These are phyloP conservation scores for Hanseniaspora meyeri DNA, from an alignment of 805 yeast genomes.

Conservation along the genomic window DNA sequence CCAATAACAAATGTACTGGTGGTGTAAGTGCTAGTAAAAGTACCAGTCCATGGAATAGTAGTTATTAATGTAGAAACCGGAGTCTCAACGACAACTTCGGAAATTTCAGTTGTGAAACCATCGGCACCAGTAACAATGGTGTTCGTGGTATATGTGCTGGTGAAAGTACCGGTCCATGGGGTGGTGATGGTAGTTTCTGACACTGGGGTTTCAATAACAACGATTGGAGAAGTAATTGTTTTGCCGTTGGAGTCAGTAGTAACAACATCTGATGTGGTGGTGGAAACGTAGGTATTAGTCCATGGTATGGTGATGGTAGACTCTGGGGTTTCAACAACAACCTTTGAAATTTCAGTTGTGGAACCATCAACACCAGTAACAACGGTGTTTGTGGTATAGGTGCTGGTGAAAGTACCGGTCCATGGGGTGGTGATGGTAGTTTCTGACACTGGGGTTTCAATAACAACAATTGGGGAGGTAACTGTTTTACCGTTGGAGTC, in stretches of 20 bases:
- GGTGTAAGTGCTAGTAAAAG: no score
- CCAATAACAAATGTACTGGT: no score
- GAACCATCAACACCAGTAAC: neutral
- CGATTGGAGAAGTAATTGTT: no score
- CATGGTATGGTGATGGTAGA: neutral
- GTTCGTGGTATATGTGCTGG: neutral
- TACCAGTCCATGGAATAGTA: no score
- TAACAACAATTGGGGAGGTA: neutral
- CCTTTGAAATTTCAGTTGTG: neutral
- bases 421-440: neutral
- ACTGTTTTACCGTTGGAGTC: neutral
- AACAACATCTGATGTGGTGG: neutral
- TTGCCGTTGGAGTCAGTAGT: no score
- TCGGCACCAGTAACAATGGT: constrained; percentile 11
- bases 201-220: neutral
- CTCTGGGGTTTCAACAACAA: neutral
- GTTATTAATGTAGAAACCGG: neutral
- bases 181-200: neutral
- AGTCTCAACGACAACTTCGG: neutral
- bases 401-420: neutral
- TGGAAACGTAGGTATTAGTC: neutral
- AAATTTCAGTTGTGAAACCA: constrained; percentile 12
- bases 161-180: neutral
- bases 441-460: neutral
- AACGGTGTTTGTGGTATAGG: no score